Evolutionary conservation across 139 green algal species (phyloP), one percentile per base, ranked within the genome.

Genomic region (Pycnococcus provasolii): DNA sequence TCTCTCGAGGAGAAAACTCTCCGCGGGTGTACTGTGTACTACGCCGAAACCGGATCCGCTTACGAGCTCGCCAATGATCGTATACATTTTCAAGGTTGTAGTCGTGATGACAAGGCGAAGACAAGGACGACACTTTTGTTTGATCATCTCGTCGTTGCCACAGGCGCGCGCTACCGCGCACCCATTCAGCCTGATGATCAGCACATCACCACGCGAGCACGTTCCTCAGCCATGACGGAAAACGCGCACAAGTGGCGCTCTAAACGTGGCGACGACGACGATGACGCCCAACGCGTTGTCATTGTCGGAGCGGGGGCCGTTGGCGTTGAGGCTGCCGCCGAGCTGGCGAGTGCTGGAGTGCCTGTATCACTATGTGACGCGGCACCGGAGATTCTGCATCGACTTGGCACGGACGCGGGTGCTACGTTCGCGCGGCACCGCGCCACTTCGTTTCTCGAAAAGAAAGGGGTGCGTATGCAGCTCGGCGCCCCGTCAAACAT

Each of bases 81-180:
- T 26, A 26, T 26, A 26, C 26, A 26, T 26, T 26, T 26, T 26
- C 39, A 43, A 64, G 37, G 58, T 53, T 37, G 26, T 40, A 42
- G 58, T 51, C 8, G 9, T 47, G 11, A 15, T 50, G 4, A 26
- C 43, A 64, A 58, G 52, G 2, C 4, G 52, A 45, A 40, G 57
- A 62, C 39, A 41, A 62, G 43, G 26, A 44, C n/a, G 26, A 39
- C 13, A 37, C 57, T 62, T n/a, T 39, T 2, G 57, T 64, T 53
- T 43, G 58, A 64, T 39, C 13, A 64, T 26, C 41, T 64, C 37
- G 37, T 64, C 58, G 41, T 64, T 15, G 58, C 58, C 5, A 64
- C 58, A 7, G 58, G 58, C 4, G 40, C 11, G 7, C 26, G 9
- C 1, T 64, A 64, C 58, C 43, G 39, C 13, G 39, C 11, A 53